A percentile compares a stretch with the other conserved stretches of the same genome.
Conservation (phyloP, 192 early-diverging fungal species). For the Fimicolochytrium jonesii region DNA sequence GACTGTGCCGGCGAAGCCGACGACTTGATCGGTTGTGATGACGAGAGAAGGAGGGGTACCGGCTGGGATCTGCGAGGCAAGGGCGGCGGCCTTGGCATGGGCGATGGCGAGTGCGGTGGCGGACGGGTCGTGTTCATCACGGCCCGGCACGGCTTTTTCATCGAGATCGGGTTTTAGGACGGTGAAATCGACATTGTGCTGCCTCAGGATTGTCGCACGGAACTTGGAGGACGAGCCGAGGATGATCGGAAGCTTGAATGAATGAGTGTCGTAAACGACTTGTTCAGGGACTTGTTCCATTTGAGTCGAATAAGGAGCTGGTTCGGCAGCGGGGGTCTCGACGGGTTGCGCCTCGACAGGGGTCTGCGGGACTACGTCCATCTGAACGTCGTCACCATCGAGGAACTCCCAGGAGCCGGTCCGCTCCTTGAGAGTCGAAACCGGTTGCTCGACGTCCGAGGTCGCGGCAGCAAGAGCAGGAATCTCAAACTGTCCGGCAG, state of each 20-base stretch:
- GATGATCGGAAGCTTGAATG: conserved; percentile 28
- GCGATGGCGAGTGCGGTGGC: conserved; percentile 32
- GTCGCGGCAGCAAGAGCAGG: too few relatives aligned
- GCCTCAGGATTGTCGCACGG: conserved; percentile 34
- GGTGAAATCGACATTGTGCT: conserved; percentile 25
- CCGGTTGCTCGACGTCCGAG: too few relatives aligned
- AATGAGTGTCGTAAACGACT: too few relatives aligned
- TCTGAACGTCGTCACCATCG: too few relatives aligned
- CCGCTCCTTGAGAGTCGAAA: too few relatives aligned
- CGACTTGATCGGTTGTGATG: conserved; percentile 42
- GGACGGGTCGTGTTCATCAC: conserved; percentile 7
- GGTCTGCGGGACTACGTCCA: too few relatives aligned
- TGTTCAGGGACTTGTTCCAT: too few relatives aligned
- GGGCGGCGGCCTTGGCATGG: conserved; percentile 39
- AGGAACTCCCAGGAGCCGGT: too few relatives aligned
- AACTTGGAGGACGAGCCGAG: conserved; percentile 48
- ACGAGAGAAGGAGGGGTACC: neutral
- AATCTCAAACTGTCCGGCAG: too few relatives aligned
- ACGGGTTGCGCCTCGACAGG: too few relatives aligned
- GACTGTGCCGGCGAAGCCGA: conserved; percentile 36
- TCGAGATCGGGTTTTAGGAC: conserved; percentile 37
- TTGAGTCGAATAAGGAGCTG: too few relatives aligned
- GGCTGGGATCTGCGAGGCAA: conserved; percentile 12
- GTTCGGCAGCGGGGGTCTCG: too few relatives aligned
- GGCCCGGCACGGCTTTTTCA: conserved; percentile 37